Conservation (phyloP, 331 rosid genomes). For the Cucumis variabilis region DNA sequence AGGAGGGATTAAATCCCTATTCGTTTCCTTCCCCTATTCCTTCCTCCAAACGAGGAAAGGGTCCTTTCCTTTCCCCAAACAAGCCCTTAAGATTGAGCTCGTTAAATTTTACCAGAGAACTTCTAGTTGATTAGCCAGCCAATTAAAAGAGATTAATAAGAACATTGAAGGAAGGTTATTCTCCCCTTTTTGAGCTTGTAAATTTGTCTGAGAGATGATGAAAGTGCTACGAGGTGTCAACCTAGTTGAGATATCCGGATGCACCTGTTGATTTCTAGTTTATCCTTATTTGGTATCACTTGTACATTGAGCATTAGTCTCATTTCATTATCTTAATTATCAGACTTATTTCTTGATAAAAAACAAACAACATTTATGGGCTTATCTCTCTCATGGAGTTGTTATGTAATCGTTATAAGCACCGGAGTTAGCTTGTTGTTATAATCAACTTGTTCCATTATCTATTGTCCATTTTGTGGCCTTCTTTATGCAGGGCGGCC, state of each 20-base stretch:
- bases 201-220: neutral
- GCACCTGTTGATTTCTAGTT: too few relatives aligned
- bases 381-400: neutral
- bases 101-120: neutral
- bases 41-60: too few relatives aligned
- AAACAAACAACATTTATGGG: neutral
- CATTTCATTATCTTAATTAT: too few relatives aligned
- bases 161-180: neutral
- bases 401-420: neutral
- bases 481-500: slow-evolving; percentile 67
- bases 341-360: too few relatives aligned
- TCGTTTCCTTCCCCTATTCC: too few relatives aligned
- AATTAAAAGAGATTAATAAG: neutral
- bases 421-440: neutral
- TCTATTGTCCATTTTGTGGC: slow-evolving; percentile 7
- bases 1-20: too few relatives aligned
- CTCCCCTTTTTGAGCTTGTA: neutral
- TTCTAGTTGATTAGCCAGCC: neutral
- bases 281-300: neutral
- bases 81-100: neutral
- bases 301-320: too few relatives aligned
- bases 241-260: too few relatives aligned
- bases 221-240: too few relatives aligned
- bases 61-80: too few relatives aligned
- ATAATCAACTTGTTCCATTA: neutral